Percentiles rank a stretch among this genome's conserved stretches.
These are phyloP conservation scores for Trichomonascus vanleenenianus DNA, from an alignment of 805 yeast species.

Conservation along the genomic window DNA sequence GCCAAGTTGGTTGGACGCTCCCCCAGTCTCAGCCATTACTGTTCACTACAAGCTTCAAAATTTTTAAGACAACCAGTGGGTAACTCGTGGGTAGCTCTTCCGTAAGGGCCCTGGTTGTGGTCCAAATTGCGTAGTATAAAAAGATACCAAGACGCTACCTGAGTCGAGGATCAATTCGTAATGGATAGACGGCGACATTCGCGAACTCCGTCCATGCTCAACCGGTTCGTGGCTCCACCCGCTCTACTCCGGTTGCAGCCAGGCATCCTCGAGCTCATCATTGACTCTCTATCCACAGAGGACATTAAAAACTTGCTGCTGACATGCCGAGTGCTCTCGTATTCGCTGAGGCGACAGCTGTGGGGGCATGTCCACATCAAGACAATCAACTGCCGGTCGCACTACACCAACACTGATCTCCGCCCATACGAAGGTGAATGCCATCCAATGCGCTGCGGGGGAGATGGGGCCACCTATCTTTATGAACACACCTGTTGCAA, in stretches of 20 bases:
- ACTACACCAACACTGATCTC: not conserved
- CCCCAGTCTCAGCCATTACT: no score
- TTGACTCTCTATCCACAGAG: not conserved
- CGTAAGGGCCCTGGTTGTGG: no score
- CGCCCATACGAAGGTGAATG: not conserved
- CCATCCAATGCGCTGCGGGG: not conserved
- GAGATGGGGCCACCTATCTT: not conserved
- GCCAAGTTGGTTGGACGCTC: no score
- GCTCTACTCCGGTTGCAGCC: not conserved
- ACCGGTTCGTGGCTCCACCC: no score
- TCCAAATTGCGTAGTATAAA: no score
- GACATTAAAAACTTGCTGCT: not conserved
- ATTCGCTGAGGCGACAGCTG: not conserved
- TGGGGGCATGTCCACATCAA: constrained; percentile 1
- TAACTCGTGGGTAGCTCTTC: no score
- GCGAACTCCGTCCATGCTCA: no score
- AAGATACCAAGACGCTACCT: no score
- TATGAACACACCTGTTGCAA: not conserved
- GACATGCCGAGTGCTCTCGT: not conserved
- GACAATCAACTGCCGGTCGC: not conserved
- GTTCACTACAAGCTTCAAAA: no score
- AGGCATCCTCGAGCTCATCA: not conserved
- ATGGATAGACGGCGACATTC: no score
- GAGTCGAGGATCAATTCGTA: no score
- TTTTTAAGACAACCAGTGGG: no score